These are phyloP conservation scores for Albophoma yamanashiensis DNA, from an alignment of 2,329 filamentous ascomycete genomes.

Conservation along the genomic window DNA sequence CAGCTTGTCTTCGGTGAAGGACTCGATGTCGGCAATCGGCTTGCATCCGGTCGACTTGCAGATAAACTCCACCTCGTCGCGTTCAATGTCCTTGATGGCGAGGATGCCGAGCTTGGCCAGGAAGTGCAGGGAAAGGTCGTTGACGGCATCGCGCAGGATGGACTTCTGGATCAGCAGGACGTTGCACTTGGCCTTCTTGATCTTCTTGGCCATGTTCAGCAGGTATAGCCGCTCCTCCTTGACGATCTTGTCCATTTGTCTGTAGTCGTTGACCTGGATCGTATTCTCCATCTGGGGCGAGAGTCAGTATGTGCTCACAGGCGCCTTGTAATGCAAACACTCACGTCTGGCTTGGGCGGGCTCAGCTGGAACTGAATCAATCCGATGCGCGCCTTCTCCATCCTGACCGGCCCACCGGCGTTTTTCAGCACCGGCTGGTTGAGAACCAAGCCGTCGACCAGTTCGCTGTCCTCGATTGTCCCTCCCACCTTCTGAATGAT, in stretches of 20 bases:
- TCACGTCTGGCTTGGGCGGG: conserved; percentile 89
- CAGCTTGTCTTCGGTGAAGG: conserved; percentile 97
- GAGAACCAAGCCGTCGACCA: conserved; percentile 88
- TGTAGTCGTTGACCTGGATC: conserved; percentile 97
- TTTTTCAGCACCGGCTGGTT: conserved; percentile 91
- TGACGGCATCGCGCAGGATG: conserved; percentile 93
- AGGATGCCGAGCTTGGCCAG: conserved; percentile 93
- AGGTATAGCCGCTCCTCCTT: conserved; percentile 98
- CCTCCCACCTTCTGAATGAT: conserved; percentile 97
- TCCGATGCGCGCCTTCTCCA: conserved; percentile 96
- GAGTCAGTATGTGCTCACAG: conserved; percentile 9
- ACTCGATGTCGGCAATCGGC: conserved; percentile 95
- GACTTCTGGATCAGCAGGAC: conserved; percentile 98
- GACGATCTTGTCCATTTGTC: conserved; percentile 99
- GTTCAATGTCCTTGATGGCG: conserved; percentile 94
- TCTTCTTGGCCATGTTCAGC: conserved; percentile 99
- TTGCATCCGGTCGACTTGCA: conserved; percentile 99
- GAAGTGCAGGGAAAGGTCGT: conserved; percentile 95
- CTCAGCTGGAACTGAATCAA: conserved; percentile 98
- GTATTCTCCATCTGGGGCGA: conserved; percentile 85
- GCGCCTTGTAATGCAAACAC: conserved; percentile 15
- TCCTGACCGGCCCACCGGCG: conserved; percentile 77
- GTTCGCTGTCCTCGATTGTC: conserved; percentile 96
- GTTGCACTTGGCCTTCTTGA: conserved; percentile 99
- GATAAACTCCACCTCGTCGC: conserved; percentile 97